Evolutionary conservation across 768 basidiomycete species (phyloP).

Genomic region (Tylopilus sp.): DNA sequence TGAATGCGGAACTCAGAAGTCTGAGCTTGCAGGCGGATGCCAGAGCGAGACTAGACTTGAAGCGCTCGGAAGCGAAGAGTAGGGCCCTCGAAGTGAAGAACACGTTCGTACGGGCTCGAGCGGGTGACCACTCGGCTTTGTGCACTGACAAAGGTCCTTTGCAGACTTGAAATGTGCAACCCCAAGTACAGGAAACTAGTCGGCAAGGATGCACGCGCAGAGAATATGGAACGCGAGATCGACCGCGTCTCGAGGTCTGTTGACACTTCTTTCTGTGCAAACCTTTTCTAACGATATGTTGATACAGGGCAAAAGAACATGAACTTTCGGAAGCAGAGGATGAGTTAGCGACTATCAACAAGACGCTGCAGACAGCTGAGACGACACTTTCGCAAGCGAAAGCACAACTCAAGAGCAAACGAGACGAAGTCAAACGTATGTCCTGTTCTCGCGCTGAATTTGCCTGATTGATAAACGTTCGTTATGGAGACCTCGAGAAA

Average conservation of each 20-base stretch:
- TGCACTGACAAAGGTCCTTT: conserved; percentile 4
- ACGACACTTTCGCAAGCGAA: conserved; percentile 58
- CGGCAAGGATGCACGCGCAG: conserved; percentile 54
- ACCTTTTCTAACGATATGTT: background rate
- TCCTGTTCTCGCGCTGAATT: background rate
- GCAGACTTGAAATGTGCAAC: conserved; percentile 61
- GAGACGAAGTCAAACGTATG: conserved; percentile 59
- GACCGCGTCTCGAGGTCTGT: conserved; percentile 54
- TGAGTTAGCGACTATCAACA: conserved; percentile 43
- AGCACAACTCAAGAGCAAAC: conserved; percentile 57
- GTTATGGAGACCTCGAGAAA: conserved; percentile 37
- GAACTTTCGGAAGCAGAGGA: conserved; percentile 42
- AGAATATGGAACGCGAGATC: conserved; percentile 73
- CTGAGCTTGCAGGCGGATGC: conserved; percentile 78
- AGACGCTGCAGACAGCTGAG: conserved; percentile 61
- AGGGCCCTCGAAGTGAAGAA: conserved; percentile 66
- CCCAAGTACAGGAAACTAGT: conserved; percentile 62
- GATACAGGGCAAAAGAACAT: conserved; percentile 61
- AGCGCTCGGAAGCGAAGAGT: conserved; percentile 60
- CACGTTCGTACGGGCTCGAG: conserved; percentile 46
- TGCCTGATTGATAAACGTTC: background rate
- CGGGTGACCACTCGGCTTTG: background rate
- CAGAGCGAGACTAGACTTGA: conserved; percentile 75
- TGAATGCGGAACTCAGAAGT: conserved; percentile 67
- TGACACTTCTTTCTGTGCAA: background rate